Conservation (phyloP, 768 basidiomycete species). For the Panaeolus papilionaceus region DNA sequence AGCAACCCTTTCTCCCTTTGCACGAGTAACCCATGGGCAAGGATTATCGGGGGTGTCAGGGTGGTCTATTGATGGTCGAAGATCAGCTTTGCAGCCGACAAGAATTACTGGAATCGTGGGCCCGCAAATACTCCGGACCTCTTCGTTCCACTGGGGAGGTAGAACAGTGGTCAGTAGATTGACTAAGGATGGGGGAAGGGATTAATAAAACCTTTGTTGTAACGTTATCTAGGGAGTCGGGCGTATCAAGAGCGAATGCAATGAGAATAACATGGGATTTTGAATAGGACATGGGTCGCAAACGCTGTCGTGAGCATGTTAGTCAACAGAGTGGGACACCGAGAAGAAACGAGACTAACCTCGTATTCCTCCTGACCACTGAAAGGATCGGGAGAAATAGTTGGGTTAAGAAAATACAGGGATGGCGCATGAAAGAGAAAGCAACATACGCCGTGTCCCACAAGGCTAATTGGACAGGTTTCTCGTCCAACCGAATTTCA, state of each 20-base stretch:
- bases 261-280: slow-evolving; percentile 99
- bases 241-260: slow-evolving; percentile 95
- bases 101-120: slow-evolving; percentile 91
- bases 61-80: slow-evolving; percentile 66
- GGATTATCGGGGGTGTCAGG: slow-evolving; percentile 52
- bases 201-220: slow-evolving; percentile 73
- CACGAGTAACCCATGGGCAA: slow-evolving; percentile 69
- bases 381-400: slow-evolving; percentile 25
- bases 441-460: slow-evolving; percentile 98
- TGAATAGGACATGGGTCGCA: slow-evolving; percentile 96
- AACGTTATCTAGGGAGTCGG: slow-evolving; percentile 97
- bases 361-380: slow-evolving; percentile 99
- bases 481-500: slow-evolving; percentile 96
- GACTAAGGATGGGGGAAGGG: background rate
- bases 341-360: slow-evolving; percentile 43
- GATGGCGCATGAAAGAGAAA: slow-evolving; percentile 16
- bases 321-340: slow-evolving; percentile 18
- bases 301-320: slow-evolving; percentile 56
- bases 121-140: slow-evolving; percentile 97
- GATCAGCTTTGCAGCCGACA: slow-evolving; percentile 95
- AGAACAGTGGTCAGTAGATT: slow-evolving; percentile 21
- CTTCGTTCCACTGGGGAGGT: slow-evolving; percentile 89
- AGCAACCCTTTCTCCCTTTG: slow-evolving; percentile 84
- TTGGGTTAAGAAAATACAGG: slow-evolving; percentile 21
- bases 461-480: slow-evolving; percentile 94